Percentiles rank a stretch among this genome's conserved stretches.
Conservation (phyloP, 352 stramenopile genomes). For the Thraustochytrium sp. region DNA sequence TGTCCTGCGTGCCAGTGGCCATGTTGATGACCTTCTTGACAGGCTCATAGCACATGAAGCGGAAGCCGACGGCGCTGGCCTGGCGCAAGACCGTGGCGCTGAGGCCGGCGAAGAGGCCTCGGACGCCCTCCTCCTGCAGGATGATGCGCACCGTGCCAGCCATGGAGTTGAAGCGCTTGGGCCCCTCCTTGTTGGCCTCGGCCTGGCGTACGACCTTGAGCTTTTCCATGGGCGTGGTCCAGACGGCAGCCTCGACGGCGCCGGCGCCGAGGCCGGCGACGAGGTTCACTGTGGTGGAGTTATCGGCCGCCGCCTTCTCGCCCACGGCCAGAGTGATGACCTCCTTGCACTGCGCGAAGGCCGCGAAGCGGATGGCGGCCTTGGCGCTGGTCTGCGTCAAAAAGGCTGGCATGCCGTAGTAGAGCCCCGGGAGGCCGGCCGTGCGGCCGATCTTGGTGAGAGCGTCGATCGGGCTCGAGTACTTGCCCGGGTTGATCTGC, state of each 20-base stretch:
- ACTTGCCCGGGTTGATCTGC: slow-evolving; percentile 46
- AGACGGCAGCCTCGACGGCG: slow-evolving; percentile 42
- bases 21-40: slow-evolving; percentile 23
- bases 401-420: slow-evolving; percentile 46
- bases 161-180: slow-evolving; percentile 43
- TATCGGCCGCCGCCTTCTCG: not conserved
- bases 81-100: slow-evolving; percentile 1
- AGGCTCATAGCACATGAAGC: slow-evolving; percentile 44
- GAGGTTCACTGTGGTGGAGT: slow-evolving; percentile 7
- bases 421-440: slow-evolving; percentile 15
- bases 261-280: slow-evolving; percentile 14
- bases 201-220: slow-evolving; percentile 43
- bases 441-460: slow-evolving; percentile 32
- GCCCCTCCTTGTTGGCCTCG: slow-evolving; percentile 38
- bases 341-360: slow-evolving; percentile 43
- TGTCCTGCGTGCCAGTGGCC: not conserved
- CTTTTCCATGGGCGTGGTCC: slow-evolving; percentile 40
- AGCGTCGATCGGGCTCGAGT: slow-evolving; percentile 25
- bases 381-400: slow-evolving; percentile 40
- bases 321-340: not conserved
- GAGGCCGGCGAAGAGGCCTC: slow-evolving; percentile 30
- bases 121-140: slow-evolving; percentile 25
- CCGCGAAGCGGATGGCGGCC: slow-evolving; percentile 33
- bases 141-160: slow-evolving; percentile 14
- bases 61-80: slow-evolving; percentile 20